Evolutionary conservation across 192 early-diverging fungal species (phyloP).

Genomic region (Coemansia sp.): DNA sequence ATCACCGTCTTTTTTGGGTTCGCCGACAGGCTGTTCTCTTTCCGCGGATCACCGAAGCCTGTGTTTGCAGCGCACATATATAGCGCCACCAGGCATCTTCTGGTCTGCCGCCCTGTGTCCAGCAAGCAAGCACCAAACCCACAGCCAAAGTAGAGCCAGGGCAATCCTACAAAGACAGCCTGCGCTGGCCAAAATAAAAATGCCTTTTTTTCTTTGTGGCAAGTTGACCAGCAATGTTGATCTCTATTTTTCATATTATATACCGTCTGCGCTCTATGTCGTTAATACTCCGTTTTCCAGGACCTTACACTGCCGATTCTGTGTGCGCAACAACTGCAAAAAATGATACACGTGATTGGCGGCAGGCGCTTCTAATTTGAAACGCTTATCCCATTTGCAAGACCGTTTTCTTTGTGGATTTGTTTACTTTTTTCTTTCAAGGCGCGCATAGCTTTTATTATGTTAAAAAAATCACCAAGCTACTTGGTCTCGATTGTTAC

Average conservation of each 20-base stretch:
- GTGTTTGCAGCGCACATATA: too few species aligned
- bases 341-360: constrained; percentile 1
- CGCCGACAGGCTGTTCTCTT: too few species aligned
- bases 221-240: not conserved
- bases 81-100: too few species aligned
- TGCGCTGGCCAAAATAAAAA: too few species aligned
- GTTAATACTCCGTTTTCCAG: not conserved
- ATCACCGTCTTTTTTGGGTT: too few species aligned
- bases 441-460: not conserved
- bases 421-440: not conserved
- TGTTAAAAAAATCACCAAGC: constrained; percentile 1
- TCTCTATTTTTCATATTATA: not conserved
- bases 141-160: too few species aligned
- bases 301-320: not conserved
- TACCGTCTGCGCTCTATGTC: not conserved
- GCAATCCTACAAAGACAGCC: too few species aligned
- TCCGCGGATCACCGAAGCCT: too few species aligned
- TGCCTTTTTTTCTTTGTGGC: not conserved
- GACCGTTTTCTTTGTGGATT: not conserved
- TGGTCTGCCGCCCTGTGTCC: too few species aligned
- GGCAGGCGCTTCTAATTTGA: not conserved
- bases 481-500: not conserved
- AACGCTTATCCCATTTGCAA: not conserved
- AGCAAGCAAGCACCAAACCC: too few species aligned
- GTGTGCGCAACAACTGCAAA: too few species aligned